Conservation (phyloP, 108 stramenopile species). For the Discostella stelligeroides region DNA sequence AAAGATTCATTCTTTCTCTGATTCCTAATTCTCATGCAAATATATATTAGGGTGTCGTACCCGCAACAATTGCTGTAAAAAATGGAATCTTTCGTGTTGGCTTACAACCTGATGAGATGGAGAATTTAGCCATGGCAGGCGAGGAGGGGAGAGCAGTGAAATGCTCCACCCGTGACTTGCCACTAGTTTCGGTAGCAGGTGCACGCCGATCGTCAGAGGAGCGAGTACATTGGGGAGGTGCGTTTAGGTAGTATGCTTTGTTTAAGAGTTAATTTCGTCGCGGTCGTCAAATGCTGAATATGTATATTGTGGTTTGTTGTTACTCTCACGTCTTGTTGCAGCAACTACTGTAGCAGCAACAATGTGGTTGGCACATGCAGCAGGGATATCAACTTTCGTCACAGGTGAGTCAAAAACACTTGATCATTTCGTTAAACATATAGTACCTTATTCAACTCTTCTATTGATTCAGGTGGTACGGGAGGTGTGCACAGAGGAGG, state of each 20-base stretch:
- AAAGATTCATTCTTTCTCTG: neutral
- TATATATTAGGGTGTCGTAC: constrained; percentile 71
- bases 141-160: constrained; percentile 78
- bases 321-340: constrained; percentile 9
- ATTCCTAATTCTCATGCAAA: neutral
- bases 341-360: constrained; percentile 97
- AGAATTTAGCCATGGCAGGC: constrained; percentile 80
- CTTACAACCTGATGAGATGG: constrained; percentile 77
- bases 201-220: constrained; percentile 15
- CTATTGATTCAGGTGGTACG: constrained; percentile 63
- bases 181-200: constrained; percentile 47
- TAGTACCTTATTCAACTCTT: neutral
- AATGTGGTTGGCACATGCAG: constrained; percentile 87
- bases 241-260: neutral
- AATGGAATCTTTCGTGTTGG: constrained; percentile 86
- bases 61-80: constrained; percentile 92
- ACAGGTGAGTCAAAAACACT: constrained; percentile 49
- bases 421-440: neutral
- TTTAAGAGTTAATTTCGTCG: no score
- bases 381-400: constrained; percentile 91
- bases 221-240: constrained; percentile 53
- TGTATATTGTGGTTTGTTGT: no score
- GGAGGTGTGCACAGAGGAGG: constrained; percentile 96
- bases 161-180: constrained; percentile 92
- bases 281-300: constrained; percentile 25